Percentiles rank a stretch among this genome's conserved stretches.
phyloP scores from a whole-genome alignment of 148 eudicot genomes.

The Bassia scoparia region DNA sequence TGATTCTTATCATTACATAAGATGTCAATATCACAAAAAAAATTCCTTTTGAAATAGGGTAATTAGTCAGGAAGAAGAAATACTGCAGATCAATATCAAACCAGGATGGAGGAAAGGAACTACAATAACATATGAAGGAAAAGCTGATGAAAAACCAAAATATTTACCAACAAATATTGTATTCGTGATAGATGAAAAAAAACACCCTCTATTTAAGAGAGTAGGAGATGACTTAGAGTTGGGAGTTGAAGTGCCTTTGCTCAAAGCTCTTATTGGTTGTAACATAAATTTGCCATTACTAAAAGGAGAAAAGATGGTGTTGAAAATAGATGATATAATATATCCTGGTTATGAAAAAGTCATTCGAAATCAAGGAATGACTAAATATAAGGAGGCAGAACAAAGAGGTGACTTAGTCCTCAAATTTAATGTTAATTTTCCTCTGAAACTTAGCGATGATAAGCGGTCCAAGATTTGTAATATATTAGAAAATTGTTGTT shows the following conservation, averaged over 20 bases:
- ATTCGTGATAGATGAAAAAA: constrained; percentile 56
- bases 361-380: constrained; percentile 72
- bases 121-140: constrained; percentile 68
- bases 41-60: no score
- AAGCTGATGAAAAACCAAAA: constrained; percentile 74
- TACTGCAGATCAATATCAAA: constrained; percentile 54
- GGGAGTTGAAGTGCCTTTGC: constrained; percentile 65
- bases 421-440: constrained; percentile 58
- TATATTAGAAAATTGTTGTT: constrained; percentile 41
- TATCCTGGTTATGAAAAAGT: constrained; percentile 59
- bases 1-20: no score
- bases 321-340: constrained; percentile 54
- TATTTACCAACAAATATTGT: constrained; percentile 54
- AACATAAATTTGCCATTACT: constrained; percentile 55
- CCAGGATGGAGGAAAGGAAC: constrained; percentile 88
- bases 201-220: constrained; percentile 52
- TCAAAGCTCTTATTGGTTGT: constrained; percentile 72
- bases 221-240: constrained; percentile 62
- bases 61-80: constrained; percentile 62
- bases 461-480: constrained; percentile 38
- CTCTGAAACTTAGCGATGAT: constrained; percentile 41
- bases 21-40: no score
- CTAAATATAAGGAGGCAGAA: constrained; percentile 38
- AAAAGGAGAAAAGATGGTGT: constrained; percentile 51
- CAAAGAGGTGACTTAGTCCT: constrained; percentile 57